phyloP scores from a whole-genome alignment of 345 rosid species.

The Eucalyptus sp. region DNA sequence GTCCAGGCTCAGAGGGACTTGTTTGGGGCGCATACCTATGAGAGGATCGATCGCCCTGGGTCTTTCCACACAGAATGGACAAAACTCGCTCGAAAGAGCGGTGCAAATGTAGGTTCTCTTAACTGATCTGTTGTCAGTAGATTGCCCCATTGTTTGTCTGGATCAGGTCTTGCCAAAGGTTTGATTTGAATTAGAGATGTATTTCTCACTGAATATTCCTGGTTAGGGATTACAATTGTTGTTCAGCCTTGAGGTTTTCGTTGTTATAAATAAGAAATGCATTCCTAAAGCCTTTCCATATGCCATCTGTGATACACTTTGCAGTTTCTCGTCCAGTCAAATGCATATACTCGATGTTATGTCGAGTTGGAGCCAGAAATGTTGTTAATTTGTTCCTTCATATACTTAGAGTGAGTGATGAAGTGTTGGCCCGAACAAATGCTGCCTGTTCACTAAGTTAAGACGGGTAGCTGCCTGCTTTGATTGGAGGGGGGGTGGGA shows the following conservation, averaged over 20 bases:
- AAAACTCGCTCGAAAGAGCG: conserved; percentile 58
- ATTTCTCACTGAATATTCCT: background rate
- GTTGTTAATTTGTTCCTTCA: background rate
- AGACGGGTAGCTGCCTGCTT: background rate
- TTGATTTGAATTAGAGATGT: background rate
- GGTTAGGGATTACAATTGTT: conserved; percentile 15
- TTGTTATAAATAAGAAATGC: conserved; percentile 33
- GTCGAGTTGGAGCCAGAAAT: background rate
- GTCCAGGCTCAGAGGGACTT: conserved; percentile 99
- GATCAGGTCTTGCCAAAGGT: conserved; percentile 1
- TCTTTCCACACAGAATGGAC: conserved; percentile 87
- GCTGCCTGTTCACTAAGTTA: background rate
- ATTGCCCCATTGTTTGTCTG: conserved; percentile 1
- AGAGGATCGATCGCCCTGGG: conserved; percentile 79
- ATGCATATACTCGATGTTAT: background rate
- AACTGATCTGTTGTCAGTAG: conserved; percentile 13
- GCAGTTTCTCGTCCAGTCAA: background rate
- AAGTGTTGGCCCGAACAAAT: background rate
- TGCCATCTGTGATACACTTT: background rate
- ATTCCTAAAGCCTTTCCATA: conserved; percentile 1
- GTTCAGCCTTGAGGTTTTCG: conserved; percentile 4
- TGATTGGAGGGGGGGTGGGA: background rate
- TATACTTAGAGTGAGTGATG: background rate
- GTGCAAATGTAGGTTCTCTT: conserved; percentile 32
- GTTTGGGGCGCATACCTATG: conserved; percentile 95